Percentiles rank a stretch among this genome's conserved stretches.
These are phyloP conservation scores for Cercospora brassicicola DNA, from an alignment of 2,329 filamentous ascomycete genomes.

Conservation along the genomic window DNA sequence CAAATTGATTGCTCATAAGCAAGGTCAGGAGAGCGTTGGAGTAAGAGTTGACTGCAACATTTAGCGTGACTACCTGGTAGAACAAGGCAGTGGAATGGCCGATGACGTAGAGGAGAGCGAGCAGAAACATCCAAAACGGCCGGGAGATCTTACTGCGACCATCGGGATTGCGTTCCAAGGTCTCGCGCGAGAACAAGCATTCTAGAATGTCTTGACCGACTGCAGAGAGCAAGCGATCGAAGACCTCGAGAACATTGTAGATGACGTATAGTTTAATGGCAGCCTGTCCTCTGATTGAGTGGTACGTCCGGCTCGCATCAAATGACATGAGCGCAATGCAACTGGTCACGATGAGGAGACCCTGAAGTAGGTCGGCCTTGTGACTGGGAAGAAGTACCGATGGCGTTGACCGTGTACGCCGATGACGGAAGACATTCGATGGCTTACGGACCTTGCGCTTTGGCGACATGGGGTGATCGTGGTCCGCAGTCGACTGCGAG, in stretches of 20 bases:
- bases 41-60: constrained; percentile 97
- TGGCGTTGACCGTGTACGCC: constrained; percentile 77
- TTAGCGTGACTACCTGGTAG: constrained; percentile 96
- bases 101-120: constrained; percentile 84
- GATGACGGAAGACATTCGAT: constrained; percentile 56
- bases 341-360: constrained; percentile 81
- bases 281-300: constrained; percentile 92
- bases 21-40: constrained; percentile 92
- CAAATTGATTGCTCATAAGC: constrained; percentile 94
- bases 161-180: constrained; percentile 79
- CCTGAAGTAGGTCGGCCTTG: constrained; percentile 93
- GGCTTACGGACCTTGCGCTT: constrained; percentile 26
- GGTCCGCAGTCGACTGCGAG: not conserved
- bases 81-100: constrained; percentile 85
- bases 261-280: constrained; percentile 99
- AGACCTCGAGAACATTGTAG: constrained; percentile 93
- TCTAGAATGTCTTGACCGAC: constrained; percentile 95
- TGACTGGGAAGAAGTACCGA: constrained; percentile 83
- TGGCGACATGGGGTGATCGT: constrained; percentile 12
- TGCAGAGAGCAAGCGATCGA: constrained; percentile 84
- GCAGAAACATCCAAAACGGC: constrained; percentile 85
- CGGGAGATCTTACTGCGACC: constrained; percentile 88
- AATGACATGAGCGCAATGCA: constrained; percentile 83
- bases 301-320: constrained; percentile 96
- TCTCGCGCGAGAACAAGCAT: constrained; percentile 90